Evolutionary conservation across 2,329 filamentous ascomycete genomes (phyloP).

Genomic region (Penicillium sp.): DNA sequence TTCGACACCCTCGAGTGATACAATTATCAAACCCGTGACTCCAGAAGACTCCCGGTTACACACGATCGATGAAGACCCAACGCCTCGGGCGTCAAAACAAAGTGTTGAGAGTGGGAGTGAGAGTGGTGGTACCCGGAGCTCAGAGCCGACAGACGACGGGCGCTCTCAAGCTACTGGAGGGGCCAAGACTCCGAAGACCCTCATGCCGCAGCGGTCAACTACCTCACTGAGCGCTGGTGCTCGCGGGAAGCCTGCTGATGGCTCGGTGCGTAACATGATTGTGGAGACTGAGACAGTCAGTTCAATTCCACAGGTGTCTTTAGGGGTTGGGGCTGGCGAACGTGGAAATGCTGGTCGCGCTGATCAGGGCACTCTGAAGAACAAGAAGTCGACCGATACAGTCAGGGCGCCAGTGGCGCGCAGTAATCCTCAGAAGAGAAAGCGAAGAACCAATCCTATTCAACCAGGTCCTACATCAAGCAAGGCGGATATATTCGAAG

Average conservation of each 20-base stretch:
- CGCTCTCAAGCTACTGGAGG: conserved; percentile 38
- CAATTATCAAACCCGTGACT: conserved; percentile 41
- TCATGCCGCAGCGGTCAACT: conserved; percentile 66
- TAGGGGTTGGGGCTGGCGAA: conserved; percentile 63
- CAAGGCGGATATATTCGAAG: conserved; percentile 97
- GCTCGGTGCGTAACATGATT: conserved; percentile 86
- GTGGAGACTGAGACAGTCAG: conserved; percentile 96
- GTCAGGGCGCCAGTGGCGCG: conserved; percentile 64
- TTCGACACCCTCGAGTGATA: conserved; percentile 60
- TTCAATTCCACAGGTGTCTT: conserved; percentile 79
- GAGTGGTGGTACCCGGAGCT: conserved; percentile 46
- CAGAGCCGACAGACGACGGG: conserved; percentile 37
- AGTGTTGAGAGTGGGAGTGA: conserved; percentile 61
- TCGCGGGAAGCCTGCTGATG: conserved; percentile 70
- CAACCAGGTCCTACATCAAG: conserved; percentile 66
- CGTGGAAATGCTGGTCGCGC: conserved; percentile 59
- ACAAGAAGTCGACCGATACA: conserved; percentile 91
- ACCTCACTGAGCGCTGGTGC: conserved; percentile 59
- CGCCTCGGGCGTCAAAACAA: conserved; percentile 44
- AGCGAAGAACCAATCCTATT: conserved; percentile 68
- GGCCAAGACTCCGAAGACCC: conserved; percentile 49
- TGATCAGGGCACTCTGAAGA: conserved; percentile 71
- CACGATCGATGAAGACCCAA: conserved; percentile 39
- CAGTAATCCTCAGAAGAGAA: conserved; percentile 87
- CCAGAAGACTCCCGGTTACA: conserved; percentile 37